Percentiles rank a stretch among this genome's conserved stretches.
These are phyloP conservation scores for Bacterosira constricta DNA, from an alignment of 108 stramenopile genomes.

Conservation along the genomic window DNA sequence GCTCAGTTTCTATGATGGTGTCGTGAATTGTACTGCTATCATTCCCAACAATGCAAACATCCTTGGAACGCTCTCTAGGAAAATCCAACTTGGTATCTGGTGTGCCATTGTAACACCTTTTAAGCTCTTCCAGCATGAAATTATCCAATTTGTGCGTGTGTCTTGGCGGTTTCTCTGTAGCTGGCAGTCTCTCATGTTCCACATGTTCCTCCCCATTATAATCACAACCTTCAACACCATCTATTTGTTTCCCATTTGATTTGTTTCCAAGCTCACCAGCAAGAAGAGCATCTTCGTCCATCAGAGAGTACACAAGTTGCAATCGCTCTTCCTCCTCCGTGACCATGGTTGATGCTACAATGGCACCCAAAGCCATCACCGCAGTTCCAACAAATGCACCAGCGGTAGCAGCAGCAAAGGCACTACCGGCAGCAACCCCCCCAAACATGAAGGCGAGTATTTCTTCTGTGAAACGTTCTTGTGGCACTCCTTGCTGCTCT, in stretches of 20 bases:
- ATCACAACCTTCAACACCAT: neutral
- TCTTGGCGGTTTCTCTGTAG: neutral
- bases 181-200: neutral
- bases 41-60: conserved; percentile 7
- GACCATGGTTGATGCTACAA: neutral
- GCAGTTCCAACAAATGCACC: conserved; percentile 4
- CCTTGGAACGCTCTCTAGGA: neutral
- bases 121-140: conserved; percentile 22
- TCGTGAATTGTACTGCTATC: no score
- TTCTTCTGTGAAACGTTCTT: conserved; percentile 5
- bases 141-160: neutral
- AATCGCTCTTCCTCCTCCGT: neutral
- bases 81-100: neutral
- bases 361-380: neutral
- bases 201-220: neutral
- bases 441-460: neutral
- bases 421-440: neutral
- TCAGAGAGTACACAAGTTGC: neutral
- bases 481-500: neutral
- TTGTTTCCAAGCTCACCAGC: neutral
- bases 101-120: conserved; percentile 34
- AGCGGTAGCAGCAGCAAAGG: neutral
- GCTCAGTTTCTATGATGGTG: neutral
- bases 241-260: neutral
- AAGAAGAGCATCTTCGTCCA: neutral